Conservation (phyloP, 116 monocot species). For the Zostera marina region DNA sequence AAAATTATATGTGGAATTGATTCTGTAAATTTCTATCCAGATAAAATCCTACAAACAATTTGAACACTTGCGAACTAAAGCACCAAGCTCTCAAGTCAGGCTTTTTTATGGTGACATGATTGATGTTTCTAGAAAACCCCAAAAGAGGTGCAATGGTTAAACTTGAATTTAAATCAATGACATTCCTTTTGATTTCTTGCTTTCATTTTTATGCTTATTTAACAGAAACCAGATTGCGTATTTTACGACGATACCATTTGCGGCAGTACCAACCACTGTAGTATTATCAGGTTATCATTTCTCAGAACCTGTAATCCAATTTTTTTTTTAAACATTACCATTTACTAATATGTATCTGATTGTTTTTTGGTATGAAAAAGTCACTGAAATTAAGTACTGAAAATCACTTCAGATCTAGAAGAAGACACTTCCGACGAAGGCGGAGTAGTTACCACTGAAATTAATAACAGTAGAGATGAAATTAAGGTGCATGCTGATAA, state of each 20-base stretch:
- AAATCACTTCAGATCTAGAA: too few species aligned
- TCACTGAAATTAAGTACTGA: too few species aligned
- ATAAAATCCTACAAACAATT: not conserved
- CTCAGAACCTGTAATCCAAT: not conserved
- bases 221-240: not conserved
- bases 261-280: not conserved
- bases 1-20: too few species aligned
- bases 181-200: not conserved
- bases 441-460: conserved; percentile 18
- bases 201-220: too few species aligned
- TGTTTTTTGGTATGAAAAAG: not conserved
- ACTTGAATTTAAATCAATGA: not conserved
- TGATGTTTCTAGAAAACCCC: not conserved
- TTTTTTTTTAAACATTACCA: not conserved
- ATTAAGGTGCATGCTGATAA: conserved; percentile 62
- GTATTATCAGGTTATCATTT: not conserved
- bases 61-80: not conserved
- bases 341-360: not conserved
- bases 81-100: not conserved
- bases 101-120: not conserved
- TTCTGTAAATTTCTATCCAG: not conserved
- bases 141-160: not conserved
- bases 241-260: not conserved
- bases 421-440: conserved; percentile 13
- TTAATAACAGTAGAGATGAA: conserved; percentile 7